Percentiles rank a stretch among this genome's conserved stretches.
phyloP scores from a whole-genome alignment of 2,329 filamentous ascomycete genomes.

The Hysterium pulicare region DNA sequence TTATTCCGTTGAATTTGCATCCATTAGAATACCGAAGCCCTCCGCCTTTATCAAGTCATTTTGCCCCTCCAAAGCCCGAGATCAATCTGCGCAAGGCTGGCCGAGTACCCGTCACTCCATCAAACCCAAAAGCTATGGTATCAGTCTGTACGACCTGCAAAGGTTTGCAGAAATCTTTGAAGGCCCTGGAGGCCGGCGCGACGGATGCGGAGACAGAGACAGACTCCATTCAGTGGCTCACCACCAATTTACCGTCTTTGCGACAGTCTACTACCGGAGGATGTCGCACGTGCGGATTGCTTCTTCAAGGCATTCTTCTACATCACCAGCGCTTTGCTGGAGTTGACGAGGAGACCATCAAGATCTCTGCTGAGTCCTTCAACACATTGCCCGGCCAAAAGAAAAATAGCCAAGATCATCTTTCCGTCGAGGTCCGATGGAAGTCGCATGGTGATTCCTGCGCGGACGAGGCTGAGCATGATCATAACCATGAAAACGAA shows the following conservation, averaged over 20 bases:
- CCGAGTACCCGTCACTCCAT: conserved; percentile 1
- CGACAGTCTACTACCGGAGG: conserved; percentile 23
- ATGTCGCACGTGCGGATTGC: conserved; percentile 31
- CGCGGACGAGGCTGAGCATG: conserved; percentile 18
- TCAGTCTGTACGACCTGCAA: conserved; percentile 31
- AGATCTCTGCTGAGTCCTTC: conserved; percentile 29
- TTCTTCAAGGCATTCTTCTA: conserved; percentile 31
- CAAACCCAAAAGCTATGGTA: conserved; percentile 21
- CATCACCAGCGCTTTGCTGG: conserved; percentile 28
- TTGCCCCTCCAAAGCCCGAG: not conserved
- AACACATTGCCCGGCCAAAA: conserved; percentile 5
- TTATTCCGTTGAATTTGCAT: not conserved
- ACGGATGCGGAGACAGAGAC: conserved; percentile 10
- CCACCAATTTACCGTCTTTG: conserved; percentile 26
- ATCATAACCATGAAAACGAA: conserved; percentile 12
- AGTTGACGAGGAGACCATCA: conserved; percentile 21
- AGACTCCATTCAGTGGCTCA: conserved; percentile 21
- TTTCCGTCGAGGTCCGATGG: conserved; percentile 35
- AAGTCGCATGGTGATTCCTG: conserved; percentile 16
- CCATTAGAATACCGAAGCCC: not conserved
- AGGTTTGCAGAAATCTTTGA: conserved; percentile 30
- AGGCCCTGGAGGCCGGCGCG: conserved; percentile 11
- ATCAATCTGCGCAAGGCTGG: conserved; percentile 1
- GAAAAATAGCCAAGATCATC: conserved; percentile 24
- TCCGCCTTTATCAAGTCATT: not conserved